A percentile compares a stretch with the other conserved stretches of the same genome.
Evolutionary conservation across 306 rosid genomes (phyloP).

Genomic region (Gastrolobium bilobum): DNA sequence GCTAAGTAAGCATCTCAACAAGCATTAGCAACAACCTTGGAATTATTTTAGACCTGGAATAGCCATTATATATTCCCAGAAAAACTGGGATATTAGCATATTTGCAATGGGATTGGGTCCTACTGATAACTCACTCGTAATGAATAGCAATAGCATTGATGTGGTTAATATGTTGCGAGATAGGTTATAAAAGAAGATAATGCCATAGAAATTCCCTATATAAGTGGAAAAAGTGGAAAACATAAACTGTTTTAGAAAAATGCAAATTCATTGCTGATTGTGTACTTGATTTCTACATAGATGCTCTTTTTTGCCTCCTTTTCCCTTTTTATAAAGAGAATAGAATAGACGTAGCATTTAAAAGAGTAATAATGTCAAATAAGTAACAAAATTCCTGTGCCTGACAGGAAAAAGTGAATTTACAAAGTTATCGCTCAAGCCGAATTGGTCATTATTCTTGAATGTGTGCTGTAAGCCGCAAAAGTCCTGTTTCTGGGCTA

Average conservation of each 20-base stretch:
- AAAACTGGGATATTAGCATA: neutral
- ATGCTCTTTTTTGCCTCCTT: neutral
- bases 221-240: neutral
- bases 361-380: slow-evolving; percentile 6
- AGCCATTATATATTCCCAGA: neutral
- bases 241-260: too few species aligned
- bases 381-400: neutral
- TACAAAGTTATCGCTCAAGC: neutral
- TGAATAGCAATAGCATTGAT: neutral
- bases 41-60: neutral
- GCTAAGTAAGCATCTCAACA: slow-evolving; percentile 6
- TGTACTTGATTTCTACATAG: neutral
- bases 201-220: neutral
- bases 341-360: neutral
- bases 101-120: neutral
- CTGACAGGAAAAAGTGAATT: neutral
- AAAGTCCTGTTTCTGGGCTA: neutral
- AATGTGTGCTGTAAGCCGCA: neutral
- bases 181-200: neutral
- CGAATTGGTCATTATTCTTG: neutral
- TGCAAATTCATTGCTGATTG: neutral
- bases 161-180: neutral
- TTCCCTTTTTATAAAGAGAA: neutral
- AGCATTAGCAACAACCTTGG: neutral
- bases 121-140: neutral